These are phyloP conservation scores for Hibiscus tridactylites DNA, from an alignment of 345 rosid species.

Conservation along the genomic window DNA sequence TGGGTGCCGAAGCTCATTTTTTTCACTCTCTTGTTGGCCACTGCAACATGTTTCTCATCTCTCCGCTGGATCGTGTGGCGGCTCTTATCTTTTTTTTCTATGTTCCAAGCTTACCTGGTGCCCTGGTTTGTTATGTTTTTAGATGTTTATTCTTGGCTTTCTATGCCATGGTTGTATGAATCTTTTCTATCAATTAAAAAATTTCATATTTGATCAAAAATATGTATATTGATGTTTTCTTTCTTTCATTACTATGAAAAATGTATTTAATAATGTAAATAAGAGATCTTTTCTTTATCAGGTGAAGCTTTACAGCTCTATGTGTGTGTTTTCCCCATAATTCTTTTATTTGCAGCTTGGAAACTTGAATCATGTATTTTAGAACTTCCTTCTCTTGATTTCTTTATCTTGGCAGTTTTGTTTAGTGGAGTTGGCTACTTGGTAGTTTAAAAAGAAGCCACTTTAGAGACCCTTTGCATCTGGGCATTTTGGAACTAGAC, in stretches of 20 bases:
- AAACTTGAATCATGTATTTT: constrained; percentile 33
- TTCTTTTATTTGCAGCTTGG: constrained; percentile 12
- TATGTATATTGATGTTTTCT: not conserved
- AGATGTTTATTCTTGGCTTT: no score
- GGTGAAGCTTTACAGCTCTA: not conserved
- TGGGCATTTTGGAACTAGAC: constrained; percentile 19
- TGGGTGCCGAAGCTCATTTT: no score
- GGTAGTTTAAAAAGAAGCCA: not conserved
- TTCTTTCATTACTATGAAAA: not conserved
- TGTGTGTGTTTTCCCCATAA: not conserved
- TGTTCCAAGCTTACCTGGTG: no score
- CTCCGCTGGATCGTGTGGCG: no score
- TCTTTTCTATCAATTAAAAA: no score
- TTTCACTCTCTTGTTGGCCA: no score
- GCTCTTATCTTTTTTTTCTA: no score
- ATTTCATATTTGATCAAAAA: no score
- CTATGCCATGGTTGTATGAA: no score
- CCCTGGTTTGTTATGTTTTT: no score
- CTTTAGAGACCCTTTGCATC: constrained; percentile 11
- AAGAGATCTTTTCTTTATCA: not conserved
- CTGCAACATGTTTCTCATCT: no score
- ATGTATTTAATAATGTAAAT: not conserved
- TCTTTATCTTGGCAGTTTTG: not conserved
- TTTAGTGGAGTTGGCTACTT: not conserved
- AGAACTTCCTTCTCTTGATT: constrained; percentile 11